These are phyloP conservation scores for Aspergillus biplanus DNA, from an alignment of 495 filamentous ascomycete species.

Conservation along the genomic window DNA sequence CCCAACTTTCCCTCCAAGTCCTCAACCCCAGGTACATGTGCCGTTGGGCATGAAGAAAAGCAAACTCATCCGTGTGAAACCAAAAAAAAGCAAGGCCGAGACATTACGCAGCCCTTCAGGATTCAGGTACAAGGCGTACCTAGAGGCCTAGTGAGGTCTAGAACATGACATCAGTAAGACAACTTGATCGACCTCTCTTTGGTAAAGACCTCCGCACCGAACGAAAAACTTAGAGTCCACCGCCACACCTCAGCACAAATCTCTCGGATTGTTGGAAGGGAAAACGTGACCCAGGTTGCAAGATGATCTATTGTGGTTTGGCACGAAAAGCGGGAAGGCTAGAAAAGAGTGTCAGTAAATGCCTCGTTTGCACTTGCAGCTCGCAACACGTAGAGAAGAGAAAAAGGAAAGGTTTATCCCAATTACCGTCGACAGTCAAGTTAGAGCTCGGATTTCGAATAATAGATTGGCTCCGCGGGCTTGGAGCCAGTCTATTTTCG, in stretches of 20 bases:
- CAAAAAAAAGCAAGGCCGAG: neutral
- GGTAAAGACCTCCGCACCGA: neutral
- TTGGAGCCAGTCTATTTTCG: slow-evolving; percentile 38
- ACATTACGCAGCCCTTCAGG: neutral
- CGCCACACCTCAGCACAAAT: slow-evolving; percentile 12
- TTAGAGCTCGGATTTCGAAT: slow-evolving; percentile 11
- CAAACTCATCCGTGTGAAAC: no score
- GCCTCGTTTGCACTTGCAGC: neutral
- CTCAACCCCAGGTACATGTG: no score
- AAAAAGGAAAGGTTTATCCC: neutral
- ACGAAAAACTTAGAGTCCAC: neutral
- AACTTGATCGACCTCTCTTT: neutral
- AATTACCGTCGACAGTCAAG: slow-evolving; percentile 17
- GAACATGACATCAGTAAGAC: neutral
- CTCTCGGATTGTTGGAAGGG: neutral
- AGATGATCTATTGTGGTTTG: neutral
- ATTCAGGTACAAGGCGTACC: neutral
- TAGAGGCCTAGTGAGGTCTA: neutral
- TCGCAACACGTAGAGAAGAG: neutral
- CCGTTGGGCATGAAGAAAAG: no score
- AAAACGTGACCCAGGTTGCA: slow-evolving; percentile 17
- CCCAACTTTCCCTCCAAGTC: no score
- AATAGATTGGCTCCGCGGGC: neutral
- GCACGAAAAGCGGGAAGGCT: slow-evolving; percentile 10
- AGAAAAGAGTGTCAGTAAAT: neutral